Base-by-base conservation (phyloP, 2,329 filamentous ascomycete genomes). In the Bipolaris zeicola region DNA sequence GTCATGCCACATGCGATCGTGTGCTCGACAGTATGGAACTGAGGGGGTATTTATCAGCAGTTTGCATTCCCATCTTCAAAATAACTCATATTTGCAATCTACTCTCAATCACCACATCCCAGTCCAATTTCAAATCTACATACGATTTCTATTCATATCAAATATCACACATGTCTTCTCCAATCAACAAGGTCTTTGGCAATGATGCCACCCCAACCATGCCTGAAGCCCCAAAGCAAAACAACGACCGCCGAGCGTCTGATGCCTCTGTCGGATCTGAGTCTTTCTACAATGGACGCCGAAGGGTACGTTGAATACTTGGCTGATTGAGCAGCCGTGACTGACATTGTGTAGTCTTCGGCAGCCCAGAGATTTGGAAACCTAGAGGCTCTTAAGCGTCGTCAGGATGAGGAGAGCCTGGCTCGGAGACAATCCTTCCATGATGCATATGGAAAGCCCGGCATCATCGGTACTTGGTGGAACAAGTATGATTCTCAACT, bases 341-440 rank as follows among this genome's bases (percentile, higher is more conserved):
- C 57, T 66, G 26, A 67, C 55, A 16, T 1, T 1, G 13, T 2
- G 1, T 22, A 75, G 71, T 75, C 73, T 2, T 74, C 73, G 13
- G 57, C 64, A 5, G 62, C 60, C 6, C 68, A 64, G 44, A 61
- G 67, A n/a, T 76, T 70, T 41, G 72, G 59, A 6, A 69, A 63
- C 39, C 62, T 75, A 13, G 67, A 76, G 45, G 66, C 70, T 8
- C 55, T 74, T n/a, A 75, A 75, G 59, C 63, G 72, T 31, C 69
- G 70, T n/a, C 64, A 60, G 28, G 70, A 73, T 22, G 61, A 67
- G 10, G 57, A 70, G 28, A 67, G 64, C 38, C 41, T 64, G 3
- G 65, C 65, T 6, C 63, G 74, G 46, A 64, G 74, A 49, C 50
- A 68, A 3, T 75, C 73, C 31, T 49, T 73, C 2, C 68, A 73